These are phyloP conservation scores for Fusarium nanum DNA, from an alignment of 2,329 filamentous ascomycete species.

Conservation along the genomic window DNA sequence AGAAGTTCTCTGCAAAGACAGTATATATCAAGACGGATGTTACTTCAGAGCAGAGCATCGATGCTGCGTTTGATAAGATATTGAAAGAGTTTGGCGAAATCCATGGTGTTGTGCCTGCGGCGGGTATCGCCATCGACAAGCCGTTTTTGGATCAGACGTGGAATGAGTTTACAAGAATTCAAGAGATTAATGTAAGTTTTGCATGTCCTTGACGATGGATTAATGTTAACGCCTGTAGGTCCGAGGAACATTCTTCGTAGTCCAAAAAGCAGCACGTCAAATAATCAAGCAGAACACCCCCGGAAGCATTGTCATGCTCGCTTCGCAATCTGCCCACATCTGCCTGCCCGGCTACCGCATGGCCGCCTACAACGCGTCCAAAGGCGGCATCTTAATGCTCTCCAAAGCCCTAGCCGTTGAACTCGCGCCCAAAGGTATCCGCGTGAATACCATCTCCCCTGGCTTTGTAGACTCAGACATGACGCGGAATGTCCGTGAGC, in stretches of 20 bases:
- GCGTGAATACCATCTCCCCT: constrained; percentile 55
- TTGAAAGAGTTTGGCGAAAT: constrained; percentile 45
- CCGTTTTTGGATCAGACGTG: constrained; percentile 58
- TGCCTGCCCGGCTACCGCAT: constrained; percentile 40
- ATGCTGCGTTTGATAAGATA: constrained; percentile 40
- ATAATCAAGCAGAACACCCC: constrained; percentile 54
- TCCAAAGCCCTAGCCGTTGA: constrained; percentile 55
- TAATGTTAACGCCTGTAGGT: constrained; percentile 44
- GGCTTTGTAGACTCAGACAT: constrained; percentile 54
- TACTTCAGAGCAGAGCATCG: constrained; percentile 47
- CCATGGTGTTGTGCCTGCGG: constrained; percentile 50
- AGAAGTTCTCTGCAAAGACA: constrained; percentile 42
- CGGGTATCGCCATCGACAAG: constrained; percentile 57
- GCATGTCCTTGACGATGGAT: no score
- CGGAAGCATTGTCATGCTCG: constrained; percentile 53
- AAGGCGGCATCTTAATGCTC: constrained; percentile 56
- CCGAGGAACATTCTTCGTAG: constrained; percentile 56
- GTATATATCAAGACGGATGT: constrained; percentile 51
- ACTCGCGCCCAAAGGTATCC: constrained; percentile 51
- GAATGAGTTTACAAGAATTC: constrained; percentile 55
- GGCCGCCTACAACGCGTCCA: constrained; percentile 58
- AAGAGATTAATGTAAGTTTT: constrained; percentile 55
- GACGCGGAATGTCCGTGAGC: constrained; percentile 48
- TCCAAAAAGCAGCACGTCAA: constrained; percentile 54
- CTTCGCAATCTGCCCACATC: constrained; percentile 43